Evolutionary conservation across 2,329 filamentous ascomycete genomes (phyloP).

Genomic region (Colletotrichum truncatum): DNA sequence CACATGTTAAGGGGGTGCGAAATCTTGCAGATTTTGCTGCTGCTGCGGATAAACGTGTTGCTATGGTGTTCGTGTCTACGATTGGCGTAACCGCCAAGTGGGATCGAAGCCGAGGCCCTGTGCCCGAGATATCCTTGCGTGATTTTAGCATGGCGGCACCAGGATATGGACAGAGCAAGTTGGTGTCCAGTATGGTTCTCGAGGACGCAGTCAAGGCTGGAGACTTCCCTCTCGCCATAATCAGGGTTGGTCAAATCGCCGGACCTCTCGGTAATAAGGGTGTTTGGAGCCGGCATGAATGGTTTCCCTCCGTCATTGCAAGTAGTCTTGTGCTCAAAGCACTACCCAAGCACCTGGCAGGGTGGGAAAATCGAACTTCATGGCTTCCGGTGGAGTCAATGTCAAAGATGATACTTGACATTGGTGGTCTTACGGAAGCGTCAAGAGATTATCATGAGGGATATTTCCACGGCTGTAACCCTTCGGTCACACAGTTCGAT

Average conservation of each 20-base stretch:
- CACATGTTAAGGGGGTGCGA: constrained; percentile 58
- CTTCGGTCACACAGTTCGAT: constrained; percentile 47
- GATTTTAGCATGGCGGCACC: neutral
- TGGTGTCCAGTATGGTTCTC: constrained; percentile 21
- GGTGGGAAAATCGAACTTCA: constrained; percentile 54
- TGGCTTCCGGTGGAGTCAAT: constrained; percentile 64
- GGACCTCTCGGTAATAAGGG: constrained; percentile 17
- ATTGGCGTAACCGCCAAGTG: constrained; percentile 21
- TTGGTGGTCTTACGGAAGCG: constrained; percentile 39
- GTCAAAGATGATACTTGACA: constrained; percentile 56
- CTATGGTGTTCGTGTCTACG: constrained; percentile 26
- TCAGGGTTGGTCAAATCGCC: constrained; percentile 30
- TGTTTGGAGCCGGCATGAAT: constrained; percentile 27
- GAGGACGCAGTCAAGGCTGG: constrained; percentile 17
- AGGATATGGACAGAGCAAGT: constrained; percentile 30
- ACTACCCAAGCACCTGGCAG: constrained; percentile 55
- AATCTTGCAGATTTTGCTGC: constrained; percentile 48
- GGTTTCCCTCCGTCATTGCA: constrained; percentile 32
- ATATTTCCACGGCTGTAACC: constrained; percentile 44
- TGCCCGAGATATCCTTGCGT: constrained; percentile 3
- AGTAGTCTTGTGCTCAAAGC: constrained; percentile 58
- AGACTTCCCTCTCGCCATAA: constrained; percentile 13
- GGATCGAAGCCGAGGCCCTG: constrained; percentile 7
- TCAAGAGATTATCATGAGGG: constrained; percentile 18
- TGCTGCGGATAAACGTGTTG: constrained; percentile 1